Evolutionary conservation across 768 basidiomycete species (phyloP).

Genomic region (Mycena haematopus): DNA sequence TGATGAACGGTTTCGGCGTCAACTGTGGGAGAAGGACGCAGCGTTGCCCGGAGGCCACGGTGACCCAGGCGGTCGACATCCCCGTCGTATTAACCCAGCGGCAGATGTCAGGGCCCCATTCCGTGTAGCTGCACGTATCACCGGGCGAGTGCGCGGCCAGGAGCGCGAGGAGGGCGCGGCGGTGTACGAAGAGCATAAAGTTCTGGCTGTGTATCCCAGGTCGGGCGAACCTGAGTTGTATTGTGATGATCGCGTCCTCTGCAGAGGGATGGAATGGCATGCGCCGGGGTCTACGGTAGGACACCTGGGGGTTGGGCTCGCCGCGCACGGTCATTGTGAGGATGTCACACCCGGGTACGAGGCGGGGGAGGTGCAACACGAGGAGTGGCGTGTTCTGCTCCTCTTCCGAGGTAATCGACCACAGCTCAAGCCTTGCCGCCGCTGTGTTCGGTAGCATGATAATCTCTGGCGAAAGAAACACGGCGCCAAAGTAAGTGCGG

Average conservation of each 20-base stretch:
- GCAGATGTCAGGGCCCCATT: constrained; percentile 33
- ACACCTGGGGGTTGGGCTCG: constrained; percentile 47
- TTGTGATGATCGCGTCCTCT: constrained; percentile 41
- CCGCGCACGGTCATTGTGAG: constrained; percentile 42
- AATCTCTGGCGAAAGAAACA: constrained; percentile 34
- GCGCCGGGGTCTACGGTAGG: constrained; percentile 17
- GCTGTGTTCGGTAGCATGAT: constrained; percentile 37
- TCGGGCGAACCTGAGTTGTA: constrained; percentile 38
- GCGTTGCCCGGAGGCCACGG: constrained; percentile 34
- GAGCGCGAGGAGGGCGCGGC: constrained; percentile 36
- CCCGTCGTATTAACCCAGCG: constrained; percentile 28
- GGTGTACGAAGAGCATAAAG: constrained; percentile 46
- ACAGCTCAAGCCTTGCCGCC: constrained; percentile 34
- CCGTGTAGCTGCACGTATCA: constrained; percentile 23
- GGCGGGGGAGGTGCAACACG: constrained; percentile 41
- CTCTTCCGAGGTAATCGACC: constrained; percentile 37
- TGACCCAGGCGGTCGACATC: constrained; percentile 30
- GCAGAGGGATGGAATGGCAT: constrained; percentile 35
- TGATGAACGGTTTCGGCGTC: constrained; percentile 4
- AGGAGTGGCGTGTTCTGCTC: constrained; percentile 39
- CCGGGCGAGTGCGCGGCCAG: constrained; percentile 20
- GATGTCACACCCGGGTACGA: constrained; percentile 33
- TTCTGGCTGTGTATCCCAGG: constrained; percentile 6
- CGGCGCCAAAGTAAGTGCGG: constrained; percentile 32
- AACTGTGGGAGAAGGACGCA: constrained; percentile 21